Evolutionary conservation across 352 stramenopile genomes (phyloP).

Genomic region (Blastocystis sp.): DNA sequence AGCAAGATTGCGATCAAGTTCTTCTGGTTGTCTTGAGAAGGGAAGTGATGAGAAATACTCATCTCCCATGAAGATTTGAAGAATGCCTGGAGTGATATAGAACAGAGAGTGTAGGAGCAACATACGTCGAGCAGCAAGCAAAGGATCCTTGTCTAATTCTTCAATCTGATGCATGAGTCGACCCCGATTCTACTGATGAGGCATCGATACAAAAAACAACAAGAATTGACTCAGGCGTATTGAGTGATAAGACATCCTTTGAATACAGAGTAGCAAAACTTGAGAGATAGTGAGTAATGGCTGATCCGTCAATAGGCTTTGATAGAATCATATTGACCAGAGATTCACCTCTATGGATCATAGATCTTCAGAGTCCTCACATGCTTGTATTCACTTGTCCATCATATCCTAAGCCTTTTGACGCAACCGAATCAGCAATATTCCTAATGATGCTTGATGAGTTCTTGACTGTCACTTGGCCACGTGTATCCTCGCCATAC

Average conservation of each 20-base stretch:
- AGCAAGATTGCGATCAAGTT: background rate
- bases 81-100: background rate
- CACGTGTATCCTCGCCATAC: constrained; percentile 19
- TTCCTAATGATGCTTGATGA: background rate
- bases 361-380: background rate
- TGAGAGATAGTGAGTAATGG: background rate
- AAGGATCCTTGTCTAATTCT: background rate
- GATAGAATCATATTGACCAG: background rate
- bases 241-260: background rate
- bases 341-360: background rate
- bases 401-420: background rate
- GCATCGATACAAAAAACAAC: background rate
- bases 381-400: background rate
- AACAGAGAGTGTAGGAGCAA: constrained; percentile 30
- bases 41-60: constrained; percentile 12
- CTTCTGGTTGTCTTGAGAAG: background rate
- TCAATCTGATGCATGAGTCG: background rate
- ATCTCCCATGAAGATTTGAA: constrained; percentile 35
- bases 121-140: background rate
- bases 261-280: background rate
- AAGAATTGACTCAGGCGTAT: background rate
- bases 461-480: background rate
- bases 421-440: background rate
- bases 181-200: background rate
- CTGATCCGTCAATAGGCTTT: background rate